phyloP scores from a whole-genome alignment of 768 basidiomycete genomes.

The Mycena vulgaris region DNA sequence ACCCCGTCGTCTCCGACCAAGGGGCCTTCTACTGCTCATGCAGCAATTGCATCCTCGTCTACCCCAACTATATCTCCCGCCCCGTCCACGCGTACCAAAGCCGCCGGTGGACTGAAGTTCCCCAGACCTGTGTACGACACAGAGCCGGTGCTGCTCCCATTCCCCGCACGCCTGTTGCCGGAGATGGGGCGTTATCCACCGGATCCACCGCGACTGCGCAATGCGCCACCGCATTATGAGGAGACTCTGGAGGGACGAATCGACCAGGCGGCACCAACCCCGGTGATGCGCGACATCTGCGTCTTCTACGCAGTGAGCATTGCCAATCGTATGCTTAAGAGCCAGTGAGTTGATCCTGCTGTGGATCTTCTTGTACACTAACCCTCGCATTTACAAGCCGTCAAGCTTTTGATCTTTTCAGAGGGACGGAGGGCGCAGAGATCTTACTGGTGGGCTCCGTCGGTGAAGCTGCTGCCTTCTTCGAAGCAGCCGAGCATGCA shows the following conservation, averaged over 20 bases:
- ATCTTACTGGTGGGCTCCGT: not conserved
- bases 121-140: no score
- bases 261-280: no score
- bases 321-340: not conserved
- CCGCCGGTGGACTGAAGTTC: no score
- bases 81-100: no score
- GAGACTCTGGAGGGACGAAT: no score
- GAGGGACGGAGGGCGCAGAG: not conserved
- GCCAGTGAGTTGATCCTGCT: not conserved
- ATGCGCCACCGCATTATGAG: not conserved
- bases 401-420: not conserved
- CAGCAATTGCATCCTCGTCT: not conserved
- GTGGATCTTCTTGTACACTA: not conserved
- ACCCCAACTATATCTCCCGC: not conserved
- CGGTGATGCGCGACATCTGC: no score
- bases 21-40: no score
- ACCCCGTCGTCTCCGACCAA: not conserved
- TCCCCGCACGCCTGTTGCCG: not conserved
- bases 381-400: not conserved
- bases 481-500: not conserved
- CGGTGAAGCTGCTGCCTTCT: not conserved
- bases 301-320: not conserved
- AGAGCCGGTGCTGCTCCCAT: not conserved
- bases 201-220: not conserved
- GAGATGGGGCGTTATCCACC: not conserved